Evolutionary conservation across 768 basidiomycete genomes (phyloP), one percentile per base, ranked within the genome.

Genomic region (Thelephora aurantiotincta): DNA sequence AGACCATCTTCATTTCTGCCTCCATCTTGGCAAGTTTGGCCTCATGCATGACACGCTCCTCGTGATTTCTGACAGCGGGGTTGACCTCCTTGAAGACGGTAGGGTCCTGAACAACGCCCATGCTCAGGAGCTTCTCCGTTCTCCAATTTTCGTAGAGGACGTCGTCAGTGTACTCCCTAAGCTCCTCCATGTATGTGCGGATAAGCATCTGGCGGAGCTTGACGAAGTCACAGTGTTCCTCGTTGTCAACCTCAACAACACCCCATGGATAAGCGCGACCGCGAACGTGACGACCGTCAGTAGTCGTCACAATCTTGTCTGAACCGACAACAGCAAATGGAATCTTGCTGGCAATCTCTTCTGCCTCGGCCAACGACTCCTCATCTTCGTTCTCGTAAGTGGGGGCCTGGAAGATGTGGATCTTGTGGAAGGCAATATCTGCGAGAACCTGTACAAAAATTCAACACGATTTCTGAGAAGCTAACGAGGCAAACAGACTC

Each of bases 1-100:
- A 99, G 57, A 99, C 96, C 89, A 94, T 91, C 80, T 97, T 98
- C 96, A 99, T 99, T 74, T 98, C 96, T 48, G 92, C 87, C 70
- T 99, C 96, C 84, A 97, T 97, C 80, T 99, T 99, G 48, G 89
- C 78, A 47, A 99, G 78, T 65, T 98, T 98, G 55, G 88, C 86
- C 68, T 99, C 94, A 68, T 99, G 94, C 60, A 97, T 65, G 46
- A 89, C 73, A 48, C 96, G 87, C 62, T 99, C 96, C 62, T 99
- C 96, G 54, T 93, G 91, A 69, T 90, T 77, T 66, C 91, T 85
- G 50, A 86, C 88, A 44, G 93, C 93, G 52, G 96, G 96, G 68
- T 98, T 98, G 75, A 97, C 80, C 71, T 98, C 96, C 71, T 90
- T 93, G 84, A 99, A 99, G 36, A 99, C 96, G 46, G 80, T 86